Conservation (phyloP, 768 basidiomycete genomes). For the Ramaria sp. region DNA sequence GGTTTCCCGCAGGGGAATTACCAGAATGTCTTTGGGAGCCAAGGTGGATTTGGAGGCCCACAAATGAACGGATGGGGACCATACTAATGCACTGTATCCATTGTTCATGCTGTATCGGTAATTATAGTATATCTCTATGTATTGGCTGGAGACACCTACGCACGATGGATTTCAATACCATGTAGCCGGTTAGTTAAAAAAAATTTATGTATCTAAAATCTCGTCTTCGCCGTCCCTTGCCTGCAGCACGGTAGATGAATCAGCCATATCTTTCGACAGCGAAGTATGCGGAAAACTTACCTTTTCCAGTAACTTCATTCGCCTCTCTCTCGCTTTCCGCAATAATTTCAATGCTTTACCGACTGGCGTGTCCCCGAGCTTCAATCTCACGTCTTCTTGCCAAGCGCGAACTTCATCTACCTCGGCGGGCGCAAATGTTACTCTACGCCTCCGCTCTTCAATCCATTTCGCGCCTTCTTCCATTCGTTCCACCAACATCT, state of each 20-base stretch:
- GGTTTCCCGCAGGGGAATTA: not conserved
- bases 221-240: slow-evolving; percentile 63
- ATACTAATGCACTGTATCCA: not conserved
- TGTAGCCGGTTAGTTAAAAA: not conserved
- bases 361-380: slow-evolving; percentile 61
- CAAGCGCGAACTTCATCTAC: slow-evolving; percentile 60
- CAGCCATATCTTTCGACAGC: not conserved
- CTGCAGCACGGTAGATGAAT: slow-evolving; percentile 25
- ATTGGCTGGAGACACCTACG: not conserved
- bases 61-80: slow-evolving; percentile 9
- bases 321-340: slow-evolving; percentile 70
- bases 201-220: slow-evolving; percentile 36
- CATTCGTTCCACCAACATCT: slow-evolving; percentile 74
- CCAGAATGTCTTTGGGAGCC: not conserved
- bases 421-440: slow-evolving; percentile 68
- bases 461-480: slow-evolving; percentile 80
- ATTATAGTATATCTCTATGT: not conserved
- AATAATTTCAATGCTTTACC: slow-evolving; percentile 74
- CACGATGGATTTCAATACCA: not conserved
- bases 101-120: not conserved
- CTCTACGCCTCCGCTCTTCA: slow-evolving; percentile 54
- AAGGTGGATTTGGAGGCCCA: not conserved
- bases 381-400: slow-evolving; percentile 46
- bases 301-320: slow-evolving; percentile 63
- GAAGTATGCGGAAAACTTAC: slow-evolving; percentile 23